phyloP scores from a whole-genome alignment of 2,329 filamentous ascomycete genomes.

The Penicillium italicum region DNA sequence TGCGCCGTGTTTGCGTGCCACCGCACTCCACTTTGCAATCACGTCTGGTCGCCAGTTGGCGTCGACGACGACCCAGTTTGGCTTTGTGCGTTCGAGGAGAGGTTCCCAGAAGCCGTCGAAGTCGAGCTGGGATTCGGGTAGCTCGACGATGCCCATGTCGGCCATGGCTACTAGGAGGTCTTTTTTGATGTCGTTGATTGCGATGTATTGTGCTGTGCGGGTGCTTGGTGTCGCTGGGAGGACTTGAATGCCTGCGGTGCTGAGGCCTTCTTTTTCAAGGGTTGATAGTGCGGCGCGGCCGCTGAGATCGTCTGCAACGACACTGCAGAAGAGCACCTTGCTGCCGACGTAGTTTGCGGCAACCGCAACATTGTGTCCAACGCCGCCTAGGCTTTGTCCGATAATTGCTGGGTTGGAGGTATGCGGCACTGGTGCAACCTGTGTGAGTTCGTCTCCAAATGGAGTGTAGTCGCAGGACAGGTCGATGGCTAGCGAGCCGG shows the following conservation, averaged over 20 bases:
- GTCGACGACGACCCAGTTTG: slow-evolving; percentile 79
- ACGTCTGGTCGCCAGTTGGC: slow-evolving; percentile 73
- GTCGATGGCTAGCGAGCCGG: slow-evolving; percentile 86
- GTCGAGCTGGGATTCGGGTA: slow-evolving; percentile 39
- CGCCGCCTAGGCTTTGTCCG: slow-evolving; percentile 79
- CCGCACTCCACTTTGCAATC: slow-evolving; percentile 65
- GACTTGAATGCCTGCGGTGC: slow-evolving; percentile 62
- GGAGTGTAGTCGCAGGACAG: slow-evolving; percentile 74
- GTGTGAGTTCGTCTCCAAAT: slow-evolving; percentile 34
- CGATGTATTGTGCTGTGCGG: slow-evolving; percentile 85
- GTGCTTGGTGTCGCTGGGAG: slow-evolving; percentile 52
- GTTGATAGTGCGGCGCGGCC: slow-evolving; percentile 69
- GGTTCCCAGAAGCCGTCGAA: slow-evolving; percentile 59
- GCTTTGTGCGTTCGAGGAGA: slow-evolving; percentile 54
- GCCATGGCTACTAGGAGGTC: slow-evolving; percentile 91
- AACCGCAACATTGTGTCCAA: slow-evolving; percentile 86
- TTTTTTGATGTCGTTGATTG: slow-evolving; percentile 78
- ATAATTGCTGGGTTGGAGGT: slow-evolving; percentile 86
- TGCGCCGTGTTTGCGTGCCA: slow-evolving; percentile 54
- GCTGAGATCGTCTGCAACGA: slow-evolving; percentile 74
- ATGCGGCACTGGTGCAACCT: slow-evolving; percentile 50
- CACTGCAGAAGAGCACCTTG: slow-evolving; percentile 69
- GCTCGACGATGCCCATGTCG: slow-evolving; percentile 80
- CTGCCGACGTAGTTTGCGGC: slow-evolving; percentile 70
- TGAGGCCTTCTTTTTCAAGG: slow-evolving; percentile 57